Evolutionary conservation across 2,329 filamentous ascomycete genomes (phyloP).

Genomic region (Calonectria ilicicola): DNA sequence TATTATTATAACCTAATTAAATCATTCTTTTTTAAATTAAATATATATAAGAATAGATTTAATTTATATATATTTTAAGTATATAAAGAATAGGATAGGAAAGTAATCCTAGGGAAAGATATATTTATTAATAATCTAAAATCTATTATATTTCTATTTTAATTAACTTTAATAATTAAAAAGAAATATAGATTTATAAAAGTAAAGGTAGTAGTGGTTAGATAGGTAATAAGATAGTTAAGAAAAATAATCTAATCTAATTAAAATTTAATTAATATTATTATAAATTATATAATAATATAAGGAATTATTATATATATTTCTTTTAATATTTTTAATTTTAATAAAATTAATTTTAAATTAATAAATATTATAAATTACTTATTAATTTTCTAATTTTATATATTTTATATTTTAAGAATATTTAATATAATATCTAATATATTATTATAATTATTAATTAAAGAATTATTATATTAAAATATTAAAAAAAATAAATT

Average conservation of each 20-base stretch:
- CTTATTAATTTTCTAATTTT: neutral
- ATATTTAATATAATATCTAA: neutral
- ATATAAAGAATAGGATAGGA: neutral
- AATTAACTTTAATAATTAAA: neutral
- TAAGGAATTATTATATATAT: neutral
- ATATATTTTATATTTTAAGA: neutral
- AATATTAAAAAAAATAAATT: neutral
- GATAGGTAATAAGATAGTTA: neutral
- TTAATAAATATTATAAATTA: neutral
- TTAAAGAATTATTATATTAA: neutral
- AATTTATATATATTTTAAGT: neutral
- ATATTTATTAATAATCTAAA: neutral
- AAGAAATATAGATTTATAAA: neutral
- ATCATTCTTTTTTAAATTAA: neutral
- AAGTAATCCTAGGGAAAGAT: neutral
- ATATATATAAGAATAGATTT: neutral
- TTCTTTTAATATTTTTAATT: neutral
- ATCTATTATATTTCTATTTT: neutral
- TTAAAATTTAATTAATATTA: neutral
- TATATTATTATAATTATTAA: neutral
- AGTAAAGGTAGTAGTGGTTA: neutral
- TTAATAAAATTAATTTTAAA: neutral
- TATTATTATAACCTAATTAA: neutral
- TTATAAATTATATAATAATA: neutral
- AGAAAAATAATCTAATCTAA: neutral